Percentiles rank a stretch among this genome's conserved stretches.
These are phyloP conservation scores for Wickerhamomyces sp. DNA, from an alignment of 1,139 yeast genomes.

Conservation along the genomic window DNA sequence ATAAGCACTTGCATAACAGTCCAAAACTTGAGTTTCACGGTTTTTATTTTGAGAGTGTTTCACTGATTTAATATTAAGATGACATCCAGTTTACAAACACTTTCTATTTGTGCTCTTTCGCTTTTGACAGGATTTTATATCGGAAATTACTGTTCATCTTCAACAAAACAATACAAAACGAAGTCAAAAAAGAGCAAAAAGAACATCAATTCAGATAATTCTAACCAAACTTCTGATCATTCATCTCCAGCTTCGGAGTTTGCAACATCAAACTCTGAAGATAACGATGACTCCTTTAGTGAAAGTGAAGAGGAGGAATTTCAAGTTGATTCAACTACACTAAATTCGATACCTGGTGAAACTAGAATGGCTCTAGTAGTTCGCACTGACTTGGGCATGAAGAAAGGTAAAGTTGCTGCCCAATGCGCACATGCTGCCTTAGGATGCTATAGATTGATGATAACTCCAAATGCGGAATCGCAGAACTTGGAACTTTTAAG, in stretches of 20 bases:
- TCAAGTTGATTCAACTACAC: slow-evolving; percentile 49
- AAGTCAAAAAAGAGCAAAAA: slow-evolving; percentile 3
- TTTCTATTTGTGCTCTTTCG: slow-evolving; percentile 21
- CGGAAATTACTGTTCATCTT: slow-evolving; percentile 14
- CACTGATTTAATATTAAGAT: no score
- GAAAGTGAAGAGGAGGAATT: slow-evolving; percentile 49
- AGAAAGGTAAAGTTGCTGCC: slow-evolving; percentile 95
- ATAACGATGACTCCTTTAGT: slow-evolving; percentile 29
- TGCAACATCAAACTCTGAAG: slow-evolving; percentile 9
- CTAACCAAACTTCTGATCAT: not conserved
- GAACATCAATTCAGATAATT: not conserved
- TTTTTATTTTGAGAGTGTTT: no score
- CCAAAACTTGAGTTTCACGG: not conserved
- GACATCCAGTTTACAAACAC: slow-evolving; percentile 16
- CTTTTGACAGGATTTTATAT: slow-evolving; percentile 22
- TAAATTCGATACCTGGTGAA: slow-evolving; percentile 69
- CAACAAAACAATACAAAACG: slow-evolving; percentile 2
- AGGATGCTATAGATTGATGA: slow-evolving; percentile 74
- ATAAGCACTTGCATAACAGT: not conserved
- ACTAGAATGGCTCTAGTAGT: slow-evolving; percentile 86
- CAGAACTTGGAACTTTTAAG: slow-evolving; percentile 55
- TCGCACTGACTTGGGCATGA: slow-evolving; percentile 87
- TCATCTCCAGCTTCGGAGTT: slow-evolving; percentile 28
- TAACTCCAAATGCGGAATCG: slow-evolving; percentile 47
- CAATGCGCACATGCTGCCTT: slow-evolving; percentile 98